Base-by-base conservation (phyloP, 257 asterid genomes). In the Knoxia roxburghii region DNA sequence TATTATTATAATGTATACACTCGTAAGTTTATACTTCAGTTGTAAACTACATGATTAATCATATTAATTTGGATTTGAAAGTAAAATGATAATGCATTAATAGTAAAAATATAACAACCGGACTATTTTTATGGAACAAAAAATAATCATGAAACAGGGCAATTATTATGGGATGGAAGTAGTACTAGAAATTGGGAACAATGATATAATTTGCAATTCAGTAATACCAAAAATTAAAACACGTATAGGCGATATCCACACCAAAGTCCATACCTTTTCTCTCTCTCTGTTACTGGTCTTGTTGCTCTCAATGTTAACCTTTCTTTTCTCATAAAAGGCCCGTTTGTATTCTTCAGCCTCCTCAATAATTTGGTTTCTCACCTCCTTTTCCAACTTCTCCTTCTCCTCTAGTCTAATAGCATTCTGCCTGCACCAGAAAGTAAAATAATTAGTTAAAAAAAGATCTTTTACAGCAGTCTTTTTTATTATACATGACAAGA, bases 391-490 rank as follows among this genome's bases (percentile, higher is more conserved):
- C 81, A 29, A 71, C 84, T 86, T 90, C 83, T 93, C 99, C 83
- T 93, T 93, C 90, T 90, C 99, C 82, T 88, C 99, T 57, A 90
- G 95, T 30, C 95, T 84, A 74, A 88, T 89, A 45, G 95, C 77
- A 72, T 93, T 93, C 75, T 65, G 87, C 86, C 99, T 93, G 87
- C 72, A 77, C 62, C 48, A 70, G 69, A 56, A 56, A 53, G 37
- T 29, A 45, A 20, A 61, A 20, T 65, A 18, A 53, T 32, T 49
- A 51, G 39, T 64, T 62, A 27, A 1, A 40, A n/a, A n/a, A 14
- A n/a, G 20, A 63, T 64, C 55, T 40, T 32, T 29, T n/a, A 11
- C 6, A 48, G 23, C 33, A 27, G 35, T 68, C 21, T 0, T 18
- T 9, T 55, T 17, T 35, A 5, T 32, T 20, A 12, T 46, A 15